These are phyloP conservation scores for Arachnomyces sp. DNA, from an alignment of 2,329 filamentous ascomycete genomes.

Conservation along the genomic window DNA sequence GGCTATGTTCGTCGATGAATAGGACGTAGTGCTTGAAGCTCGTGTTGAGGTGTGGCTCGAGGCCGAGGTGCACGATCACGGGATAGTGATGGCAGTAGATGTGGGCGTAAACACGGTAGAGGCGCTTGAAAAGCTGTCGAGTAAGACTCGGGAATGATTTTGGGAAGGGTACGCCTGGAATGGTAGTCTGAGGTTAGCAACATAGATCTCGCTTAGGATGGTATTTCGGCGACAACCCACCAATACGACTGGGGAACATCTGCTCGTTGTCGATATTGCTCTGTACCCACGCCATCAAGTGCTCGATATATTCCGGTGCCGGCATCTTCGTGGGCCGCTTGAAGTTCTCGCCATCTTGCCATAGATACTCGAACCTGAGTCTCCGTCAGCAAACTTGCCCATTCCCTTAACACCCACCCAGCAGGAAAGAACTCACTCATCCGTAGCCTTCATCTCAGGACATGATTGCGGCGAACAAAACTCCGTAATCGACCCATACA, in stretches of 20 bases:
- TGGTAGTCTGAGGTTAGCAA: neutral
- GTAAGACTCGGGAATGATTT: constrained; percentile 83
- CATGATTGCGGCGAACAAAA: constrained; percentile 97
- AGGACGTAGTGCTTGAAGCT: constrained; percentile 99
- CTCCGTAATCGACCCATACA: constrained; percentile 97
- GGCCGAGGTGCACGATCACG: constrained; percentile 84
- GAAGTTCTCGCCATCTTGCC: constrained; percentile 92
- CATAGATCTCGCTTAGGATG: neutral
- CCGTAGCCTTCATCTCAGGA: constrained; percentile 99
- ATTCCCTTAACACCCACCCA: neutral
- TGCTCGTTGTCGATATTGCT: constrained; percentile 90
- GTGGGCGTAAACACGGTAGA: constrained; percentile 97
- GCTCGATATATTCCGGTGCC: constrained; percentile 93
- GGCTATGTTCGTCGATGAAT: constrained; percentile 91
- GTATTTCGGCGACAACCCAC: constrained; percentile 36
- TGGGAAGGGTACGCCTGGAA: constrained; percentile 77
- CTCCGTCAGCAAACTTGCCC: constrained; percentile 10
- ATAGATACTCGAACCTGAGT: constrained; percentile 90
- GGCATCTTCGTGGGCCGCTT: constrained; percentile 97
- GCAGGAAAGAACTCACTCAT: constrained; percentile 57
- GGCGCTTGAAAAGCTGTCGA: constrained; percentile 94
- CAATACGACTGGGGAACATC: constrained; percentile 89
- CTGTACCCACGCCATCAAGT: constrained; percentile 95
- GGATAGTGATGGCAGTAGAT: constrained; percentile 99
- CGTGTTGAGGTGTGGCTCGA: constrained; percentile 96